phyloP scores from a whole-genome alignment of 345 rosid species.

The Populus davidiana region DNA sequence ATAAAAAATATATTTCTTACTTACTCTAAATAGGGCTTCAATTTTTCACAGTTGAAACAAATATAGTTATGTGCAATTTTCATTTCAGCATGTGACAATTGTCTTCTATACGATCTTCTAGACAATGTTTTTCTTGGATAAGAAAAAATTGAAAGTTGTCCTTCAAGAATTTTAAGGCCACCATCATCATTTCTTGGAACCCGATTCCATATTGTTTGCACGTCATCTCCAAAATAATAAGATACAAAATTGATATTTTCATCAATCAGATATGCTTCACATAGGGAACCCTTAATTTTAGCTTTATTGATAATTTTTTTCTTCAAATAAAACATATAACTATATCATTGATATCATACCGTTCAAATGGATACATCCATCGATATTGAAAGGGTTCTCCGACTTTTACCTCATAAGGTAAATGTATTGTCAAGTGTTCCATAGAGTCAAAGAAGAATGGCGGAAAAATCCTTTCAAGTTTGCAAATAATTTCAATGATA shows the following conservation, averaged over 20 bases:
- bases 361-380: constrained; percentile 16
- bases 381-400: not conserved
- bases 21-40: too few relatives aligned
- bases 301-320: too few relatives aligned
- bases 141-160: not conserved
- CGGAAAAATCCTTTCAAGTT: not conserved
- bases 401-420: not conserved
- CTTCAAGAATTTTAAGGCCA: not conserved
- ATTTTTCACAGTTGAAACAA: too few relatives aligned
- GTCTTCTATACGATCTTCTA: too few relatives aligned
- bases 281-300: too few relatives aligned
- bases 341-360: not conserved
- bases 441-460: not conserved
- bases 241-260: not conserved
- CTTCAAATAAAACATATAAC: too few relatives aligned
- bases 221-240: not conserved
- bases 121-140: not conserved
- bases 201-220: not conserved
- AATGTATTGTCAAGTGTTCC: not conserved
- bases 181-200: not conserved
- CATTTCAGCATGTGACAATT: too few relatives aligned
- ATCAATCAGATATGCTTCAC: too few relatives aligned
- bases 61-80: too few relatives aligned
- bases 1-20: too few relatives aligned
- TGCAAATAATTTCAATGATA: not conserved